Evolutionary conservation across 176 grass and related monocot species (phyloP), one percentile per base, ranked within the genome.

Genomic region (Aechmea fasciata): DNA sequence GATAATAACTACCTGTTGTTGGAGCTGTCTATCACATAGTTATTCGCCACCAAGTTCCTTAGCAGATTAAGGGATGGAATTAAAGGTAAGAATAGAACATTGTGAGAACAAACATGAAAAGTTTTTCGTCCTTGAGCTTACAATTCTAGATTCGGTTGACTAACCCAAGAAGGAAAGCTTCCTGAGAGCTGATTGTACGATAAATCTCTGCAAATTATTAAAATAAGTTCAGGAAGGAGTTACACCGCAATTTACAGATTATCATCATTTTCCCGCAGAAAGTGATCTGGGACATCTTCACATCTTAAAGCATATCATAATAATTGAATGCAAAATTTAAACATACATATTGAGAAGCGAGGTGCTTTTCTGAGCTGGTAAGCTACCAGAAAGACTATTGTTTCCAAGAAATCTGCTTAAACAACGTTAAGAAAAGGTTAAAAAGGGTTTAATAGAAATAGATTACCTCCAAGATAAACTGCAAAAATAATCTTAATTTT

Each of bases 101-200:
- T 41, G 0, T 7, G 33, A 41, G 18, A 70, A 52, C 15, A 19
- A 22, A 14, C 18, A 22, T 41, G 13, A 47, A 18, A 48, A 23
- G 24, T 33, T 14, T 18, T 51, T 0, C 28, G 25, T 19, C 71
- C 81, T 4, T 49, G n/a, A 78, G 88, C 91, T 28, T 91, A 91
- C 91, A 96, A 23, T 74, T 88, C 68, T 53, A 85, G 81, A 61
- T 77, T 84, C 50, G 47, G 81, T 65, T 73, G 9, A 41, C 73
- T 71, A 82, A 78, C 78, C 92, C 92, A 96, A 71, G 88, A 85
- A 80, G 92, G 88, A 82, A 91, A 84, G 24, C 73, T 82, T 85
- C 92, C 92, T 61, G 78, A 81, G 52, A 96, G 70, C 71, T 85
- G 76, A 77, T 96, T 96, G 76, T 91, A 96, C 54, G 92, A 96